Conservation (phyloP, 2,329 filamentous ascomycete species). For the Emergomyces africanus region DNA sequence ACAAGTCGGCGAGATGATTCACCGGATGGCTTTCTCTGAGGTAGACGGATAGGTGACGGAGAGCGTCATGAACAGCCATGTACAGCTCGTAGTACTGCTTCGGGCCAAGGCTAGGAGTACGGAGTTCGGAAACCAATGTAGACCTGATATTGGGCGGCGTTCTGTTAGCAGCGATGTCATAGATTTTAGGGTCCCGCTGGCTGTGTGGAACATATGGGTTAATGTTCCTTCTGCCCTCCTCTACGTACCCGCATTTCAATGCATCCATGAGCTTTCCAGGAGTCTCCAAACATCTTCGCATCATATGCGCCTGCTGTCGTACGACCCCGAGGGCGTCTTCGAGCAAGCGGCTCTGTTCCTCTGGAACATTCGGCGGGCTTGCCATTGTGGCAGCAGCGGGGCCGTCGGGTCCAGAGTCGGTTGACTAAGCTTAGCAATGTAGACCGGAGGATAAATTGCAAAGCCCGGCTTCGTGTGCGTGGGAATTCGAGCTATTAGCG, state of each 20-base stretch:
- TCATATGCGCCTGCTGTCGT: conserved; percentile 89
- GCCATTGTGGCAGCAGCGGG: conserved; percentile 31
- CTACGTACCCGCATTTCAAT: conserved; percentile 89
- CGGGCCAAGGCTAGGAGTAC: conserved; percentile 91
- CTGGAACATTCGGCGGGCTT: conserved; percentile 47
- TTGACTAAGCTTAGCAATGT: background rate
- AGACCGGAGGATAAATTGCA: background rate
- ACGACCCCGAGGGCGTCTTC: conserved; percentile 96
- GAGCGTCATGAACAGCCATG: conserved; percentile 96
- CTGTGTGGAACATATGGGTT: background rate
- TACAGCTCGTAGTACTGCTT: conserved; percentile 99
- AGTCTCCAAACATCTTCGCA: conserved; percentile 95
- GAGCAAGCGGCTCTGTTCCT: conserved; percentile 81
- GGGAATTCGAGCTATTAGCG: background rate
- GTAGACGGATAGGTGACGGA: conserved; percentile 92
- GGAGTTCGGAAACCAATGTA: conserved; percentile 93
- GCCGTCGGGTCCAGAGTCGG: conserved; percentile 11
- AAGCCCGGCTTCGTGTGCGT: background rate
- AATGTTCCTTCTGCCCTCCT: background rate
- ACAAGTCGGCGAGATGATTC: conserved; percentile 94
- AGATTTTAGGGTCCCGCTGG: background rate
- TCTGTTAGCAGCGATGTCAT: conserved; percentile 4
- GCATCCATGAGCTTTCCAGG: conserved; percentile 99
- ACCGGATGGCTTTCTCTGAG: conserved; percentile 94
- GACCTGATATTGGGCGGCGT: conserved; percentile 48